These are phyloP conservation scores for Akanthomyces uredinophilus DNA, from an alignment of 2,329 filamentous ascomycete species.

Conservation along the genomic window DNA sequence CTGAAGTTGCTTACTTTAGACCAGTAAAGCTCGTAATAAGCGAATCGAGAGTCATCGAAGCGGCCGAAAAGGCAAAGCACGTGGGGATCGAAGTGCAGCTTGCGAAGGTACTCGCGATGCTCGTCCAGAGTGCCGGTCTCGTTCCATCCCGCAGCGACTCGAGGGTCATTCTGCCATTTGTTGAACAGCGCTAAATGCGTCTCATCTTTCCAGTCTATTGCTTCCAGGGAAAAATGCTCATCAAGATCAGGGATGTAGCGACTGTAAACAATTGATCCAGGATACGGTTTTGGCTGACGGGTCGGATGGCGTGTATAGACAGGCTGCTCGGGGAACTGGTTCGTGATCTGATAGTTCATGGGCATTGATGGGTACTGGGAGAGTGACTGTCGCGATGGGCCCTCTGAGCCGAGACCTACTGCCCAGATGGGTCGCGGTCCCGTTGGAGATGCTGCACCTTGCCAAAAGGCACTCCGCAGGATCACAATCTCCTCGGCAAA, in stretches of 20 bases:
- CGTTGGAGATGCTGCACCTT: constrained; percentile 59
- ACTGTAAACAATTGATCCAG: constrained; percentile 65
- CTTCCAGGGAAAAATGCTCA: constrained; percentile 68
- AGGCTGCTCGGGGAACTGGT: constrained; percentile 26
- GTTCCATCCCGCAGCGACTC: constrained; percentile 71
- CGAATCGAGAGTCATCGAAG: constrained; percentile 65
- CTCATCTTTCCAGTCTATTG: constrained; percentile 57
- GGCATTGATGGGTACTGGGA: constrained; percentile 37
- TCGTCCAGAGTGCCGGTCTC: constrained; percentile 68
- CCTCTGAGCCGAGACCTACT: constrained; percentile 36
- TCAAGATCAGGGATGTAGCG: constrained; percentile 68
- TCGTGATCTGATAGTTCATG: constrained; percentile 35
- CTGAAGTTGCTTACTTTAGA: constrained; percentile 29
- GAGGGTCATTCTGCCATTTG: constrained; percentile 74
- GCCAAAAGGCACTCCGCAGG: constrained; percentile 56
- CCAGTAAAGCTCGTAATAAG: constrained; percentile 78
- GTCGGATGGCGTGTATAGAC: constrained; percentile 55
- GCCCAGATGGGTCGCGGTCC: constrained; percentile 56
- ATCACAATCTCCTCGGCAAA: constrained; percentile 33
- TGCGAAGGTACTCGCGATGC: constrained; percentile 63
- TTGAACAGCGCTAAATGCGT: constrained; percentile 65
- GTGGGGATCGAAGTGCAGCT: constrained; percentile 63
- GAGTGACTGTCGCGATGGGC: constrained; percentile 27
- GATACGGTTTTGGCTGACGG: constrained; percentile 61
- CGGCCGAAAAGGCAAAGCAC: constrained; percentile 60